phyloP scores from a whole-genome alignment of 2,329 filamentous ascomycete genomes.

The Leptoxyphium fumago region DNA sequence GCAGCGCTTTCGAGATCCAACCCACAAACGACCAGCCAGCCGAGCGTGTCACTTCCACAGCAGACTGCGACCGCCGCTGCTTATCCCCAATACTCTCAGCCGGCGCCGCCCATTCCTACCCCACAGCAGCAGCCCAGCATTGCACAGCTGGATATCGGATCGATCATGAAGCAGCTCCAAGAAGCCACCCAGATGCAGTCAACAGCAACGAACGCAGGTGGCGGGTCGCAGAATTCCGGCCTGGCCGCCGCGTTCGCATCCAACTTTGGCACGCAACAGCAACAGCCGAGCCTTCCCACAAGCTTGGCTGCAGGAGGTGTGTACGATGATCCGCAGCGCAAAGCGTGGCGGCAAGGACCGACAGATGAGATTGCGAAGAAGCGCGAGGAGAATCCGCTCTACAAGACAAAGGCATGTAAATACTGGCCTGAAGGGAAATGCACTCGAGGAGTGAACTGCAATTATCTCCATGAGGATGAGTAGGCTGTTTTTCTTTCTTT shows the following conservation, averaged over 20 bases:
- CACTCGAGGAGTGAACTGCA: constrained; percentile 27
- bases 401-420: constrained; percentile 29
- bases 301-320: neutral
- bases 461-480: constrained; percentile 15
- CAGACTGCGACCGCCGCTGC: neutral
- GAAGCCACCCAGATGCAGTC: constrained; percentile 2
- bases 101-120: neutral
- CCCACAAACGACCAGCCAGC: neutral
- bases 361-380: constrained; percentile 11
- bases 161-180: neutral
- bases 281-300: neutral
- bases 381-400: constrained; percentile 12
- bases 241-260: constrained; percentile 3
- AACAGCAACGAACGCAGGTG: neutral
- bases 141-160: neutral
- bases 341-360: constrained; percentile 1
- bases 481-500: neutral
- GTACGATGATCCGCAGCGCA: neutral
- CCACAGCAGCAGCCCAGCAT: neutral
- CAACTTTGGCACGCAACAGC: constrained; percentile 1
- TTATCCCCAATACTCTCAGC: neutral
- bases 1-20: neutral
- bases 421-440: constrained; percentile 41
- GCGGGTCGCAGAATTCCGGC: constrained; percentile 1
- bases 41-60: neutral